These are phyloP conservation scores for Malbranchea zuffiana DNA, from an alignment of 2,329 filamentous ascomycete species.

Conservation along the genomic window DNA sequence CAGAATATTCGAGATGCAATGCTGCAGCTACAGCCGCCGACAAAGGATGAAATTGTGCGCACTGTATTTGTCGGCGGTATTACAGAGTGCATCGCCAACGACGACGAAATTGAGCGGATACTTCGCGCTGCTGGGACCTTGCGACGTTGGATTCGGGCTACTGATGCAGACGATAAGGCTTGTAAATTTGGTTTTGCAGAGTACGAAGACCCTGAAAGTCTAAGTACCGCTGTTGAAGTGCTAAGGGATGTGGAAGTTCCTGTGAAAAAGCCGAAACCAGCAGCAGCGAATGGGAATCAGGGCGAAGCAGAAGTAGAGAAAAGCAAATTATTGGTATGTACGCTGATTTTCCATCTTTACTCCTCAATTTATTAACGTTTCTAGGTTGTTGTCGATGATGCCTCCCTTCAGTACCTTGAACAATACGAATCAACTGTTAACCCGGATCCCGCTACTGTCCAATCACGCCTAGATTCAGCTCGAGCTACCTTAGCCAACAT, in stretches of 20 bases:
- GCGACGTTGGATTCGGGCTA: slow-evolving; percentile 72
- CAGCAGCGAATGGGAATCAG: slow-evolving; percentile 28
- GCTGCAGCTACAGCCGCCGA: slow-evolving; percentile 67
- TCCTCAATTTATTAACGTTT: slow-evolving; percentile 16
- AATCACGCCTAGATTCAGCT: slow-evolving; percentile 60
- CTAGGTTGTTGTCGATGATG: slow-evolving; percentile 63
- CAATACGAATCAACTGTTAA: slow-evolving; percentile 62
- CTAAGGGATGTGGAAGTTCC: slow-evolving; percentile 75
- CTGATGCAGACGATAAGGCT: slow-evolving; percentile 67
- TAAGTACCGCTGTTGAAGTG: slow-evolving; percentile 74
- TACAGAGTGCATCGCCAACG: slow-evolving; percentile 63
- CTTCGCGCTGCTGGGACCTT: slow-evolving; percentile 66
- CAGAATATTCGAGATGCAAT: slow-evolving; percentile 56
- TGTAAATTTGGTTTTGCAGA: slow-evolving; percentile 91
- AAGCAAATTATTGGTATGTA: slow-evolving; percentile 52
- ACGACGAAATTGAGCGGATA: slow-evolving; percentile 68
- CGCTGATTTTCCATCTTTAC: neutral
- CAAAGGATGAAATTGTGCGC: slow-evolving; percentile 77
- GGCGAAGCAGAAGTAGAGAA: slow-evolving; percentile 51
- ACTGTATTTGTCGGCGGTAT: slow-evolving; percentile 87
- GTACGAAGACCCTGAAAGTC: slow-evolving; percentile 81
- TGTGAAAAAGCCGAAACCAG: slow-evolving; percentile 55
- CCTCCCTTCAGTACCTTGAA: slow-evolving; percentile 73
- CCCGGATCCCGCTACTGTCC: slow-evolving; percentile 48
- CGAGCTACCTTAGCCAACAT: slow-evolving; percentile 56